These are phyloP conservation scores for Daldinia eschscholtzii DNA, from an alignment of 2,329 filamentous ascomycete genomes.

Conservation along the genomic window DNA sequence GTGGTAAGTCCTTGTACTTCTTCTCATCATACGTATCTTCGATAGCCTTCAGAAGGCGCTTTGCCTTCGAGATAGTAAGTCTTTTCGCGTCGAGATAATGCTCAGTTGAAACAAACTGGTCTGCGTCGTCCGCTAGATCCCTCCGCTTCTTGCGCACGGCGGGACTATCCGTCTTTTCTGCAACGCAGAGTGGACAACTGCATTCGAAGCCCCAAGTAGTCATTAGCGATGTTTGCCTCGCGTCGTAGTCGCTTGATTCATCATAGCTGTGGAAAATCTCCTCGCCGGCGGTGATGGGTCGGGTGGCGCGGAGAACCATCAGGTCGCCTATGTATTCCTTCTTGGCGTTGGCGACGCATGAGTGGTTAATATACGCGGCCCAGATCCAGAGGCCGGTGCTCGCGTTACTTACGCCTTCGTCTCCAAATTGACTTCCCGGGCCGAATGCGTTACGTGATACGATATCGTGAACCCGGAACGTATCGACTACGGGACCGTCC, in stretches of 20 bases:
- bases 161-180: slow-evolving; percentile 47
- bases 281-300: slow-evolving; percentile 52
- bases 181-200: slow-evolving; percentile 53
- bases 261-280: slow-evolving; percentile 54
- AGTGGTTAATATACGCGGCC: slow-evolving; percentile 59
- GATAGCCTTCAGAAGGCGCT: slow-evolving; percentile 44
- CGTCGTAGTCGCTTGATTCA: slow-evolving; percentile 47
- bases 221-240: slow-evolving; percentile 39
- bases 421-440: slow-evolving; percentile 46
- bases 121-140: slow-evolving; percentile 42
- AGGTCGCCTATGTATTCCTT: slow-evolving; percentile 57
- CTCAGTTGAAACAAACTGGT: slow-evolving; percentile 39
- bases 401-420: slow-evolving; percentile 50
- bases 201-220: slow-evolving; percentile 57
- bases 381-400: slow-evolving; percentile 57
- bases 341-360: slow-evolving; percentile 54
- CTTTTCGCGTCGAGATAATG: slow-evolving; percentile 32
- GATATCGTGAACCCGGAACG: slow-evolving; percentile 53
- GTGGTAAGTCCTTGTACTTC: slow-evolving; percentile 48
- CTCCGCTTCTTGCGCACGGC: slow-evolving; percentile 40
- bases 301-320: slow-evolving; percentile 55
- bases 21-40: slow-evolving; percentile 49
- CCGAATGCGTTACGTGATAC: slow-evolving; percentile 54
- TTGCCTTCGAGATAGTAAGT: slow-evolving; percentile 44
- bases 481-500: slow-evolving; percentile 48